Conservation (phyloP, 495 filamentous ascomycete genomes). For the Pyronema domesticum region DNA sequence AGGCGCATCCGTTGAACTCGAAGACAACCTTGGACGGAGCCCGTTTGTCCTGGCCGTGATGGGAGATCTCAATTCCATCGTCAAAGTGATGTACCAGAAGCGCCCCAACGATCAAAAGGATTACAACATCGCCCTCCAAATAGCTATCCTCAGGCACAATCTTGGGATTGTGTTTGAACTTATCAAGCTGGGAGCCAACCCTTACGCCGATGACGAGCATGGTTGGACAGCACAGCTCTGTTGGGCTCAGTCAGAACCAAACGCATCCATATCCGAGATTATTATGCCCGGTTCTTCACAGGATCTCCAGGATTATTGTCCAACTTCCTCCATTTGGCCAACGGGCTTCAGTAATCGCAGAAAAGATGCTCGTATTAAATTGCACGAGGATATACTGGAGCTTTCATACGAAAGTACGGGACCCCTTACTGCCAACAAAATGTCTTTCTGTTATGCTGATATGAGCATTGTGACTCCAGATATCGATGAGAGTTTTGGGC, state of each 20-base stretch:
- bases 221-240: not conserved
- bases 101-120: not conserved
- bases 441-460: too few species aligned
- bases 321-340: not conserved
- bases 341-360: not conserved
- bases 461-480: too few species aligned
- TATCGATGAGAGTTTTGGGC: not conserved
- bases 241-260: not conserved
- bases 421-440: too few species aligned
- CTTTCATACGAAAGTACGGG: not conserved
- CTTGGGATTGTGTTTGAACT: not conserved
- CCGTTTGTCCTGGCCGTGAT: not conserved
- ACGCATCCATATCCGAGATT: not conserved
- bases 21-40: not conserved
- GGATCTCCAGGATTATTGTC: not conserved
- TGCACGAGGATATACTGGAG: not conserved
- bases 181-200: not conserved
- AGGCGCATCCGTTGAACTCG: not conserved
- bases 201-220: not conserved
- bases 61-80: not conserved
- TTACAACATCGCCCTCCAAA: not conserved
- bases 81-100: not conserved
- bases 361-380: not conserved
- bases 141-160: not conserved
- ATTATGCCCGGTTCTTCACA: not conserved